phyloP scores from a whole-genome alignment of 129 eudicot genomes.

The Flaveria brownii region DNA sequence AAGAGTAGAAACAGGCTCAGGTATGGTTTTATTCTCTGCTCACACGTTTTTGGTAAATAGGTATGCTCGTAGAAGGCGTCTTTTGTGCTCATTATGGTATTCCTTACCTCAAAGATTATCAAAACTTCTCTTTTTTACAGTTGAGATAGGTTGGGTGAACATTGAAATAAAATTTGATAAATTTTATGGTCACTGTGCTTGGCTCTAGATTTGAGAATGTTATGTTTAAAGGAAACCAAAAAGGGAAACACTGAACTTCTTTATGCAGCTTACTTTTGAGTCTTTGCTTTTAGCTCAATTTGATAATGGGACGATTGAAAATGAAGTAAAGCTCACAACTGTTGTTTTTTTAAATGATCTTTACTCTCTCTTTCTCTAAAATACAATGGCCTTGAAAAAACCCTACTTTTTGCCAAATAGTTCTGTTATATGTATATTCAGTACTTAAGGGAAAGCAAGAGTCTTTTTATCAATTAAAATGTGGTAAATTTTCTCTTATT shows the following conservation, averaged over 20 bases:
- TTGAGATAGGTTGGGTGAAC: neutral
- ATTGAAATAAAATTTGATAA: neutral
- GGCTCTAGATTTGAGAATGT: neutral
- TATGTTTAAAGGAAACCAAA: neutral
- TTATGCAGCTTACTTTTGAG: neutral
- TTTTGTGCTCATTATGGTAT: neutral
- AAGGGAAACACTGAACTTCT: neutral
- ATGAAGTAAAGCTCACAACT: neutral
- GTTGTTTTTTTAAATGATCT: neutral
- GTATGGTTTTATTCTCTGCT: constrained; percentile 36
- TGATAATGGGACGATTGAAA: neutral
- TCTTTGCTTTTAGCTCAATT: neutral
- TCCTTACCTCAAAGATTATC: neutral
- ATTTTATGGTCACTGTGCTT: neutral
- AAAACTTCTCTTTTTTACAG: neutral
- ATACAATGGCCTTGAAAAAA: neutral
- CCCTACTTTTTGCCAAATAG: neutral
- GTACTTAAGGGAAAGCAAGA: neutral
- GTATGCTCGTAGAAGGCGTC: too few species aligned
- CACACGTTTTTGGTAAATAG: too few species aligned
- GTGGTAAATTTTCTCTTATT: neutral
- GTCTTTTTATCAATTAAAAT: neutral
- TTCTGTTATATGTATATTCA: neutral
- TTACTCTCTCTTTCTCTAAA: neutral
- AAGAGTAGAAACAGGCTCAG: constrained; percentile 88